Conservation (phyloP, 345 rosid species). For the Erucastrum elatum region DNA sequence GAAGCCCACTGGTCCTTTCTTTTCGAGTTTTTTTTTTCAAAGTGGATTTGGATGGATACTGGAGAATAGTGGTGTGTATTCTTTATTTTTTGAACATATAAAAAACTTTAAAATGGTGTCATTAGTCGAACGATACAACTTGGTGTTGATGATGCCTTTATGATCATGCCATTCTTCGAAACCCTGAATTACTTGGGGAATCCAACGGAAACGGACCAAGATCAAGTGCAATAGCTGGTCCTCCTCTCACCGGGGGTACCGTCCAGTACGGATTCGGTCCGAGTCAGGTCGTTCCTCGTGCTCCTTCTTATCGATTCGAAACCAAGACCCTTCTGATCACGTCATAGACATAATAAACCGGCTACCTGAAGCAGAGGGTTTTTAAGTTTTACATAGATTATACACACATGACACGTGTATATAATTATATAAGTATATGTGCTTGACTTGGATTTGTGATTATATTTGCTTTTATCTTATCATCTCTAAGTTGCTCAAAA, state of each 20-base stretch:
- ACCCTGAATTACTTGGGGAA: constrained; percentile 86
- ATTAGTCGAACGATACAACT: background rate
- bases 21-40: background rate
- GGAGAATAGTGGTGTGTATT: background rate
- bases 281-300: constrained; percentile 79
- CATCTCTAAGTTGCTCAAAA: no score
- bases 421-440: background rate
- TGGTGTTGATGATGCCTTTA: background rate
- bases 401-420: background rate
- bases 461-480: background rate
- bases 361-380: constrained; percentile 5
- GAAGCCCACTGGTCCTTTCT: background rate
- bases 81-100: background rate
- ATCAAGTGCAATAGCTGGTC: constrained; percentile 75
- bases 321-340: constrained; percentile 61
- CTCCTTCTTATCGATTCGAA: constrained; percentile 75
- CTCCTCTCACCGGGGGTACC: constrained; percentile 58
- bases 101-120: background rate
- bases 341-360: constrained; percentile 52
- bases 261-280: constrained; percentile 83
- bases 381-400: background rate
- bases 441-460: constrained; percentile 2
- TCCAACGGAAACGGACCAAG: constrained; percentile 70
- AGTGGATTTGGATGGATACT: background rate
- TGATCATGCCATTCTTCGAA: constrained; percentile 76